Base-by-base conservation (phyloP, 2,329 filamentous ascomycete species). In the Apiospora koreana region DNA sequence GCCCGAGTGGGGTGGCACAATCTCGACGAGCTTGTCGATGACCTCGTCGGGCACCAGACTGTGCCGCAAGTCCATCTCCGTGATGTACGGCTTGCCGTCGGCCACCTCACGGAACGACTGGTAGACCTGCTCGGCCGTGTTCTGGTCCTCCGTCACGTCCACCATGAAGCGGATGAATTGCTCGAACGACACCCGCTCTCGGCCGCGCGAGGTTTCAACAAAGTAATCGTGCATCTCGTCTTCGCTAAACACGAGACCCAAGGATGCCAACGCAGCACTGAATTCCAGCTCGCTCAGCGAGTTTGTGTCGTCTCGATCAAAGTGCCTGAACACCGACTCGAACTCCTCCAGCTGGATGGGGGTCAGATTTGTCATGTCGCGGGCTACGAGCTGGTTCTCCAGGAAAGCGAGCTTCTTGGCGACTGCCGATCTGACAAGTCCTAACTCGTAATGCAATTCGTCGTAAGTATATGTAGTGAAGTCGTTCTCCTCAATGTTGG, bases 81-180 rank as follows among this genome's bases (percentile, higher is more conserved):
- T 99, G 50, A 99, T 96, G 80, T 99, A 99, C 14, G 95, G 95
- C 86, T 99, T 99, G 74, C 96, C 96, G 83, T 99, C 96, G 23
- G 96, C 96, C 64, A 99, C 96, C 82, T 99, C 96, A 70, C 92
- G 91, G 89, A 99, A 99, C 73, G 93, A 97, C 83, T 99, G 95
- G 85, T 96, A 98, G 6, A 99, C 96, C 81, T 99, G 96, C 82
- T 98, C 96, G 16, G 96, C 96, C 4, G 95, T 98, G 81, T 99
- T 98, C 83, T 99, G 96, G 79, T 99, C 96, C 82, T 99, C 96
- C 16, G 96, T 99, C 67, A 98, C 96, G 76, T 97, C 94, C 65
- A 99, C 96, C 96, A 99, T 99, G 86, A 99, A 99, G 48, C 94
- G 91, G 80, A 99, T 99, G 79, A 99, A 99, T 82, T 98, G 95